These are phyloP conservation scores for Coprinopsis strossmayeri DNA, from an alignment of 768 basidiomycete genomes.

Conservation along the genomic window DNA sequence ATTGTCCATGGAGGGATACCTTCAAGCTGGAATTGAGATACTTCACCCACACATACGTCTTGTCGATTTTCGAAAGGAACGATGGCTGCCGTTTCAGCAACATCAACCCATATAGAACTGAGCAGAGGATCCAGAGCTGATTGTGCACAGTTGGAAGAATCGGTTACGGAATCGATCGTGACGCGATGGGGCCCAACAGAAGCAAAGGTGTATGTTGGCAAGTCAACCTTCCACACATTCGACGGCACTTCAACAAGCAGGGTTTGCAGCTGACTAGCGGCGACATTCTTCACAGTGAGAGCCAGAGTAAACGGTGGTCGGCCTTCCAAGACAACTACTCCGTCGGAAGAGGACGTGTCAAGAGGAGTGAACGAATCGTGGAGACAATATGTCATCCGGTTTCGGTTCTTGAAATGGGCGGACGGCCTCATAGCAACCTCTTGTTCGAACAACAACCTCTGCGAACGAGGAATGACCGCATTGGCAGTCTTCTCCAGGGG, in stretches of 20 bases:
- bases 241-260: constrained; percentile 45
- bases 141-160: constrained; percentile 80
- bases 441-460: constrained; percentile 78
- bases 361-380: constrained; percentile 57
- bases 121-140: constrained; percentile 53
- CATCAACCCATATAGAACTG: constrained; percentile 76
- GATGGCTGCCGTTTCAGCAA: constrained; percentile 94
- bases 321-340: constrained; percentile 67
- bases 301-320: constrained; percentile 79
- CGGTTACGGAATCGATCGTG: constrained; percentile 68
- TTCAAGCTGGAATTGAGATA: constrained; percentile 87
- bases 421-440: constrained; percentile 77
- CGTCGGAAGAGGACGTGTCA: constrained; percentile 48
- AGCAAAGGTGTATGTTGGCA: constrained; percentile 65
- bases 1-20: constrained; percentile 92
- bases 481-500: constrained; percentile 64
- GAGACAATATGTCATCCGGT: constrained; percentile 68
- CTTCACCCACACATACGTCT: constrained; percentile 88
- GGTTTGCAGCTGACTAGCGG: constrained; percentile 56
- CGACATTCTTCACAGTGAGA: constrained; percentile 71
- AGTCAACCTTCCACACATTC: constrained; percentile 62
- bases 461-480: constrained; percentile 57
- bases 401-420: constrained; percentile 65
- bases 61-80: constrained; percentile 71
- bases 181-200: constrained; percentile 80